A percentile compares a stretch with the other conserved stretches of the same genome.
phyloP scores from a whole-genome alignment of 441 rosid genomes.

The Viola pubescens region DNA sequence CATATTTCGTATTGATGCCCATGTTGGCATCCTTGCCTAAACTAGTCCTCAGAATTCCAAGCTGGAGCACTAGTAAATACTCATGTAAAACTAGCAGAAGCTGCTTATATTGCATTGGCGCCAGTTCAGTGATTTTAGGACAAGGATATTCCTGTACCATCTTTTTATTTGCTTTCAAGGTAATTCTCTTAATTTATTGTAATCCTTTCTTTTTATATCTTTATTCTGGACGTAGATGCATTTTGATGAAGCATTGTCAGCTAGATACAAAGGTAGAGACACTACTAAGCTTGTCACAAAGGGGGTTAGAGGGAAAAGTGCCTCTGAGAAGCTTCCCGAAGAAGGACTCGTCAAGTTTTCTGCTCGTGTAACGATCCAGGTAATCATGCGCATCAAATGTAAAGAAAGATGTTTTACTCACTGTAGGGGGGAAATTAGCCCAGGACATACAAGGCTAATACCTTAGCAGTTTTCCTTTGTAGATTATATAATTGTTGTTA shows the following conservation, averaged over 20 bases:
- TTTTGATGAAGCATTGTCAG: slow-evolving; percentile 92
- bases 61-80: too few relatives aligned
- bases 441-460: slow-evolving; percentile 6
- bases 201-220: too few relatives aligned
- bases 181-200: too few relatives aligned
- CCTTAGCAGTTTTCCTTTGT: too few relatives aligned
- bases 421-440: slow-evolving; percentile 2
- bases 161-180: too few relatives aligned
- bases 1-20: too few relatives aligned
- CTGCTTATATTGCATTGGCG: too few relatives aligned
- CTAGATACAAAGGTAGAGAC: slow-evolving; percentile 75
- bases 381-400: slow-evolving; percentile 21
- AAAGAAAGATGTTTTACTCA: background rate
- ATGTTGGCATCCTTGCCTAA: too few relatives aligned
- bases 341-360: slow-evolving; percentile 84
- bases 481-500: too few relatives aligned
- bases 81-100: too few relatives aligned
- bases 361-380: slow-evolving; percentile 85
- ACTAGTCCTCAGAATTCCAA: too few relatives aligned
- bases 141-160: background rate
- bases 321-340: slow-evolving; percentile 74
- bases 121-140: too few relatives aligned
- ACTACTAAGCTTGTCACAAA: slow-evolving; percentile 65
- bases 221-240: slow-evolving; percentile 53
- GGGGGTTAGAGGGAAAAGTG: slow-evolving; percentile 77